phyloP scores from a whole-genome alignment of 2,329 filamentous ascomycete species.

The Scytalidium lignicola region DNA sequence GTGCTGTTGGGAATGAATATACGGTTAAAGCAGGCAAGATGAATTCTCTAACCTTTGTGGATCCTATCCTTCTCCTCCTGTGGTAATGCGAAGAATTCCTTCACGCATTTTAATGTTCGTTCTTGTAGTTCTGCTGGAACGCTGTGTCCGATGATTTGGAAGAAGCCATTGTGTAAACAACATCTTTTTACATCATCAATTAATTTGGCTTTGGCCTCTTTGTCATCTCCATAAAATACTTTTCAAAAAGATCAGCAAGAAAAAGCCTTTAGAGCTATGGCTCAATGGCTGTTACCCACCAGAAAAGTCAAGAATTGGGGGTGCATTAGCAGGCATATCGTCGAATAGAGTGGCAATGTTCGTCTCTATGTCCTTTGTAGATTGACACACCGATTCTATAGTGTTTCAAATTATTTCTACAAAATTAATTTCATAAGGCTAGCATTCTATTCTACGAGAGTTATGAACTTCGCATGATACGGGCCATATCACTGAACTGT shows the following conservation, averaged over 20 bases:
- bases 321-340: conserved; percentile 12
- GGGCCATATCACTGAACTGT: not conserved
- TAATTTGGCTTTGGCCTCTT: conserved; percentile 23
- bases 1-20: not conserved
- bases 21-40: not conserved
- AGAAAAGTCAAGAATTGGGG: conserved; percentile 30
- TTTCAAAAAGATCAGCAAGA: not conserved
- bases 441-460: not conserved
- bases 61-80: conserved; percentile 38
- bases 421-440: not conserved
- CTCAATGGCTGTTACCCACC: conserved; percentile 5
- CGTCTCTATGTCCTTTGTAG: no score
- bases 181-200: conserved; percentile 33
- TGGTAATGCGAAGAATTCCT: conserved; percentile 41
- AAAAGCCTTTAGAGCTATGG: not conserved
- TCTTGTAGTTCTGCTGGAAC: conserved; percentile 35
- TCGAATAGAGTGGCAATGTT: not conserved
- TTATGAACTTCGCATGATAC: not conserved
- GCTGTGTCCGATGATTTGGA: conserved; percentile 43
- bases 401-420: not conserved
- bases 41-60: conserved; percentile 22
- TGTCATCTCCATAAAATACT: conserved; percentile 26
- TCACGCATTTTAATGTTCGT: conserved; percentile 32
- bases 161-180: conserved; percentile 44
- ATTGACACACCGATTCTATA: no score